phyloP scores from a whole-genome alignment of 129 eudicot genomes.

The Logfia minima region DNA sequence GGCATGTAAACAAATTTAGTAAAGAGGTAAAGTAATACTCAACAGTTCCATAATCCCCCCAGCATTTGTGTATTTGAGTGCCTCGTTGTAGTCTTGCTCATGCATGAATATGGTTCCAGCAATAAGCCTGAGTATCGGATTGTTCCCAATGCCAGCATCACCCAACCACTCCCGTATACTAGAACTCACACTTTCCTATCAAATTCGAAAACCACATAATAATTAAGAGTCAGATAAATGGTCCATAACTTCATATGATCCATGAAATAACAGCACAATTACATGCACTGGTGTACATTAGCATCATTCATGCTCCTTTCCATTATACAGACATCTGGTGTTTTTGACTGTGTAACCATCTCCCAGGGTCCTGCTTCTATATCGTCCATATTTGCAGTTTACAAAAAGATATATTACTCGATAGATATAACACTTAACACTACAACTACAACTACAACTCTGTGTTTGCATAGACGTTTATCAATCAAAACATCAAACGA shows the following conservation, averaged over 20 bases:
- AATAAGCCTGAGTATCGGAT: conserved; percentile 72
- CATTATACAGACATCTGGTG: conserved; percentile 5
- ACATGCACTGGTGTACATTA: conserved; percentile 4
- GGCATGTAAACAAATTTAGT: not conserved
- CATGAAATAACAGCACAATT: not conserved
- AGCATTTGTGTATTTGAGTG: conserved; percentile 78
- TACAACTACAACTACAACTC: too few species aligned
- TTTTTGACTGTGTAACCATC: too few species aligned
- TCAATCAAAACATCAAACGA: conserved; percentile 4
- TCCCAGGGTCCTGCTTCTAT: conserved; percentile 1
- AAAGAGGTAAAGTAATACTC: conserved; percentile 44
- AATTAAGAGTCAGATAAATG: not conserved
- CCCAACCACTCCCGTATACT: conserved; percentile 82
- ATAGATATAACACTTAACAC: not conserved
- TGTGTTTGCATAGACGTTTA: not conserved
- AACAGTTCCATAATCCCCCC: conserved; percentile 94
- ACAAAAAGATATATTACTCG: not conserved
- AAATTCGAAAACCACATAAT: conserved; percentile 6
- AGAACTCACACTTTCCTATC: conserved; percentile 59
- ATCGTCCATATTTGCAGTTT: conserved; percentile 7
- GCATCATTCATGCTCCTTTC: not conserved
- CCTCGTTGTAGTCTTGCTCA: conserved; percentile 87
- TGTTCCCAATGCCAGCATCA: conserved; percentile 84
- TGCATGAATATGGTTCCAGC: conserved; percentile 89
- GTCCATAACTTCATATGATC: not conserved